phyloP scores from a whole-genome alignment of 169 alveolate species.

The Cryptosporidium bovis region DNA sequence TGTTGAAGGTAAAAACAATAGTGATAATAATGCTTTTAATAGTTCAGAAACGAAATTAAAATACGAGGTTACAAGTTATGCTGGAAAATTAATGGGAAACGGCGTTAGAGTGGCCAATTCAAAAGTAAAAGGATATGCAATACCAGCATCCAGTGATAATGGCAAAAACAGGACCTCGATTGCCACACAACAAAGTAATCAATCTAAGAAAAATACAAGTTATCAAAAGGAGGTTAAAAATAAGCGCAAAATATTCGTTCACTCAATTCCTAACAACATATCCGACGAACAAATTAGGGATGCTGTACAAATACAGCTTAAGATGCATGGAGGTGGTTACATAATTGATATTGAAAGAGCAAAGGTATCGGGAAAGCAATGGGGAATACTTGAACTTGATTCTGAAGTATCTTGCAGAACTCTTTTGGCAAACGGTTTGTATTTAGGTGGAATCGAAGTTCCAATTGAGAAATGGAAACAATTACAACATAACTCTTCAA shows the following conservation, averaged over 20 bases:
- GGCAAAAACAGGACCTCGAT: not conserved
- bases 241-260: conserved; percentile 68
- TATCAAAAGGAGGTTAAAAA: conserved; percentile 43
- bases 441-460: conserved; percentile 53
- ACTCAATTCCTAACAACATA: conserved; percentile 43
- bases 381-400: conserved; percentile 69
- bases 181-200: not conserved
- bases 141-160: conserved; percentile 46
- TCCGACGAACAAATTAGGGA: conserved; percentile 66
- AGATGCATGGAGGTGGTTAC: conserved; percentile 71
- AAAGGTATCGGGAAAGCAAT: conserved; percentile 22
- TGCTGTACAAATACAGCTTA: conserved; percentile 57
- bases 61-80: conserved; percentile 66
- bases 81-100: conserved; percentile 67
- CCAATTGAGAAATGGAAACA: conserved; percentile 67
- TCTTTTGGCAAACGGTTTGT: conserved; percentile 41
- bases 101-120: conserved; percentile 3
- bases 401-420: conserved; percentile 65
- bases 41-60: not conserved
- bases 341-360: conserved; percentile 71
- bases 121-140: conserved; percentile 53
- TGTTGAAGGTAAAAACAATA: conserved; percentile 2
- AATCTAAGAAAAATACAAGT: not conserved
- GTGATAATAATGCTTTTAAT: conserved; percentile 7
- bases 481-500: not conserved